Evolutionary conservation across 1,139 yeast species (phyloP), one percentile per base, ranked within the genome.

Genomic region (Blastobotrys arbuscula): DNA sequence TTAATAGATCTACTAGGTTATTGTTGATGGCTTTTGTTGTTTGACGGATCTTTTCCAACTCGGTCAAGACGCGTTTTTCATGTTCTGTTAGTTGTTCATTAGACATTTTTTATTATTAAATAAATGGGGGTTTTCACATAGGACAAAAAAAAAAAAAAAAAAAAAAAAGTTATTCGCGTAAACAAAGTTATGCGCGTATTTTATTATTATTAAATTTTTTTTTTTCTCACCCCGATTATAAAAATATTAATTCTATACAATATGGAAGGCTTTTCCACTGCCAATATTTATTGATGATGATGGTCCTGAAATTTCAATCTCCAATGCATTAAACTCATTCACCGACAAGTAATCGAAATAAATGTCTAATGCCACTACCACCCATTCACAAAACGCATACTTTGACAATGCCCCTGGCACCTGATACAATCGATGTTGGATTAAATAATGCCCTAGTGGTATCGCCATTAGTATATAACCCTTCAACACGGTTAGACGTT

Each of bases 301-400:
- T 4, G 43, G 43, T 16, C 48, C 44, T 4, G 44, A 19, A n/a
- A 76, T 62, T 30, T 65, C 67, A 48, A 86, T 64, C 36, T 78
- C 77, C 41, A 86, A 62, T 39, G 75, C 76, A 42, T 72, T 59
- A 60, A 90, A 87, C 60, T 90, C 97, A 24, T 73, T 55, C 19
- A 80, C 75, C 1, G 95, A 76, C 76, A 88, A 82, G 1, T 90
- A 73, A 66, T 87, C 96, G 62, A 85, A 87, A 0, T 75, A 77
- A 34, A 87, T 71, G 60, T 87, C 96, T 48, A 85, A 71, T 23
- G 82, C 59, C 50, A 85, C 82, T 61, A 86, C 70, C 0, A 79
- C 67, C 98, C 98, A 92, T 67, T 92, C 98, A 60, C 88, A 84
- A 66, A 88, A 88, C 0, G 98, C 97, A 65, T 92, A 92, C 45